Percentiles rank a stretch among this genome's conserved stretches.
These are phyloP conservation scores for Trichophyton simii DNA, from an alignment of 2,329 filamentous ascomycete genomes.

Conservation along the genomic window DNA sequence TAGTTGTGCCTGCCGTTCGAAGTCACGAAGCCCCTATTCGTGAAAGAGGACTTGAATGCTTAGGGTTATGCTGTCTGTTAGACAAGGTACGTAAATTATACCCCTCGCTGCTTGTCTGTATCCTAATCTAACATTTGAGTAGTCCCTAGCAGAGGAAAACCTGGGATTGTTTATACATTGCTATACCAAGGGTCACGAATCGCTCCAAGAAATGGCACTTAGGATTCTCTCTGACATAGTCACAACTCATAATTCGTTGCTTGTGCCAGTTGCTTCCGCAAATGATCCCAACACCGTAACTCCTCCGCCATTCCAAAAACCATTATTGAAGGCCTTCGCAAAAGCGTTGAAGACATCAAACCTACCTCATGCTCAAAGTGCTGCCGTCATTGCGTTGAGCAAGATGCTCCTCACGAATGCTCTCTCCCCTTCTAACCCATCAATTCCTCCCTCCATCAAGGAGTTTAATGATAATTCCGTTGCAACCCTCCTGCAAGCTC, in stretches of 20 bases:
- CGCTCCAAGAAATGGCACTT: constrained; percentile 75
- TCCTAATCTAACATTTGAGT: constrained; percentile 6
- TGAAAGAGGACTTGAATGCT: constrained; percentile 75
- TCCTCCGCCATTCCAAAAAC: constrained; percentile 39
- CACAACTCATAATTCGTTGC: constrained; percentile 71
- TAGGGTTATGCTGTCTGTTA: constrained; percentile 82
- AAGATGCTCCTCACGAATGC: constrained; percentile 68
- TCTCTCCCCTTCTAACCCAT: background rate
- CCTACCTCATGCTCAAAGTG: constrained; percentile 62
- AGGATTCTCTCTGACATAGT: constrained; percentile 91
- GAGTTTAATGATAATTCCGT: constrained; percentile 45
- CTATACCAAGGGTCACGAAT: constrained; percentile 82
- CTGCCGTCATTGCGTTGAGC: constrained; percentile 66
- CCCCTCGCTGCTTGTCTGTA: background rate
- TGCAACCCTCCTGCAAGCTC: constrained; percentile 65
- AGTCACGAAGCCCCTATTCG: constrained; percentile 86
- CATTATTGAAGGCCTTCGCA: constrained; percentile 72
- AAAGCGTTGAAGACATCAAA: constrained; percentile 63
- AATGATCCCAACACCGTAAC: constrained; percentile 39
- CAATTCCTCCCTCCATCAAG: constrained; percentile 41
- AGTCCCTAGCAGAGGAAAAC: constrained; percentile 82
- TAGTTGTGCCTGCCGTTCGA: constrained; percentile 88
- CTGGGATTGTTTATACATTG: constrained; percentile 89
- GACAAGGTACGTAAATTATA: constrained; percentile 49
- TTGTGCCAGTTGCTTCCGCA: constrained; percentile 42